A percentile compares a stretch with the other conserved stretches of the same genome.
phyloP scores from a whole-genome alignment of 1,284 basidiomycete species.

The Cutaneotrichosporon mucoides region DNA sequence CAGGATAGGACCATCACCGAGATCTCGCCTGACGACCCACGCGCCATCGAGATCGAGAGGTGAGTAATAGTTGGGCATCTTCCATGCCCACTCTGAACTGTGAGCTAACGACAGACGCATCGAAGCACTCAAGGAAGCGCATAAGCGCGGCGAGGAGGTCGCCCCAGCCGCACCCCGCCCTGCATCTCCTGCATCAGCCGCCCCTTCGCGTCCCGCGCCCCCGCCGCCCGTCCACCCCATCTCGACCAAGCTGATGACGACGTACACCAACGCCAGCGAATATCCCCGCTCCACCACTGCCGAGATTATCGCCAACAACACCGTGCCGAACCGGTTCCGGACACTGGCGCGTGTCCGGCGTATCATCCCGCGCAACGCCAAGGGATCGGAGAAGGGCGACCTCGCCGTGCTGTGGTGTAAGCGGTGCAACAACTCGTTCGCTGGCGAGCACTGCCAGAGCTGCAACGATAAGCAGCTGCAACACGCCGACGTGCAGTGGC shows the following conservation, averaged over 20 bases:
- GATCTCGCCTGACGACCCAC: slow-evolving; percentile 16
- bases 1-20: slow-evolving; percentile 7
- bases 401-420: slow-evolving; percentile 13
- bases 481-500: slow-evolving; percentile 8
- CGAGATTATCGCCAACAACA: slow-evolving; percentile 21
- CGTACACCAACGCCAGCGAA: slow-evolving; percentile 11
- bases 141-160: neutral
- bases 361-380: slow-evolving; percentile 2
- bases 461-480: slow-evolving; percentile 10
- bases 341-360: slow-evolving; percentile 27
- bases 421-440: slow-evolving; percentile 7
- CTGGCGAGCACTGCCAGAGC: slow-evolving; percentile 4
- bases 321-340: slow-evolving; percentile 32
- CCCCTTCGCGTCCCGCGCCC: neutral
- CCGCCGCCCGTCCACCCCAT: neutral
- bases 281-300: slow-evolving; percentile 25
- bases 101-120: slow-evolving; percentile 15
- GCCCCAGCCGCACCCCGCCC: neutral
- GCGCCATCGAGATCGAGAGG: slow-evolving; percentile 27
- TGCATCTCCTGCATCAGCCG: neutral
- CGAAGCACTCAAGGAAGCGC: neutral
- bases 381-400: neutral
- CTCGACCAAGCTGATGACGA: slow-evolving; percentile 4
- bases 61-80: slow-evolving; percentile 11
- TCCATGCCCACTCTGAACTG: neutral